Percentiles rank a stretch among this genome's conserved stretches.
Evolutionary conservation across 2,329 filamentous ascomycete species (phyloP).

Genomic region (Tolypocladium ovalisporum): DNA sequence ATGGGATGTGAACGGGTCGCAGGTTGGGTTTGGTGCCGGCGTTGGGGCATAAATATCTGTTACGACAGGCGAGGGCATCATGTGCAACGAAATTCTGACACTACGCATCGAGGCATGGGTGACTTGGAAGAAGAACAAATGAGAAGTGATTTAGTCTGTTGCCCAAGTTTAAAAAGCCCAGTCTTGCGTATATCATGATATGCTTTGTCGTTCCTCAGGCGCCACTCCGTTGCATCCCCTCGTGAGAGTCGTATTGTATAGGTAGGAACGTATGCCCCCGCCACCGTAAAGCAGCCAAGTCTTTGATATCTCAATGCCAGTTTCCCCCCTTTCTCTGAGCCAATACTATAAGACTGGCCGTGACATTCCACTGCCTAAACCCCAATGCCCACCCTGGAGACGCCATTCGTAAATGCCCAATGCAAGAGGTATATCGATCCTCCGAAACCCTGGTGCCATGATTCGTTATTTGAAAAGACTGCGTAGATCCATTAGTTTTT

Average conservation of each 20-base stretch:
- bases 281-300: neutral
- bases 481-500: slow-evolving; percentile 48
- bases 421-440: neutral
- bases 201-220: neutral
- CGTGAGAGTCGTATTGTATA: slow-evolving; percentile 1
- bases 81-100: neutral
- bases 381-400: neutral
- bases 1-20: neutral
- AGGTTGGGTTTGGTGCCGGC: neutral
- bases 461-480: slow-evolving; percentile 41
- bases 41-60: neutral
- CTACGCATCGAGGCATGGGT: neutral
- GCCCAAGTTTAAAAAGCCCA: neutral
- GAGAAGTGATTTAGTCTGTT: neutral
- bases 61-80: neutral
- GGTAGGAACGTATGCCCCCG: neutral
- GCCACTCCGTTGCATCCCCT: neutral
- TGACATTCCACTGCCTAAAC: neutral
- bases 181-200: neutral
- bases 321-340: neutral
- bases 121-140: neutral
- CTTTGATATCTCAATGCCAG: neutral
- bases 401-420: neutral
- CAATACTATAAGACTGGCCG: neutral
- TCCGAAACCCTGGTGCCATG: neutral